Percentiles rank a stretch among this genome's conserved stretches.
phyloP scores from a whole-genome alignment of 441 rosid genomes.

The Metrosideros polymorpha region DNA sequence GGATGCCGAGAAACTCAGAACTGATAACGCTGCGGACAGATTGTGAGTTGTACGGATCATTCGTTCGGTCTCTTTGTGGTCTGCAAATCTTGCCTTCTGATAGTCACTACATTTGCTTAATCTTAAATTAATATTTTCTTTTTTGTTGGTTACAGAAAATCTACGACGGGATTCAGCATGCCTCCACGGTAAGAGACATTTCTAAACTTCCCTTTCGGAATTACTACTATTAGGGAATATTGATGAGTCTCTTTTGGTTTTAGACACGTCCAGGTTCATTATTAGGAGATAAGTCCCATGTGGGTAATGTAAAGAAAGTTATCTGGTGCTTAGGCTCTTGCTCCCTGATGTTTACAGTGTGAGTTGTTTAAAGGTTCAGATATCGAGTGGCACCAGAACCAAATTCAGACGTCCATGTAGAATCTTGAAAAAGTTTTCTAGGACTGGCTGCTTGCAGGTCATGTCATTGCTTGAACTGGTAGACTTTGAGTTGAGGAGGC shows the following conservation, averaged over 20 bases:
- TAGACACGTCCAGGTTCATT: not conserved
- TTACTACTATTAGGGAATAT: not conserved
- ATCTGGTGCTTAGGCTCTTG: not conserved
- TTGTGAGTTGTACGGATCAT: slow-evolving; percentile 22
- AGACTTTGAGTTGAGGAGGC: not conserved
- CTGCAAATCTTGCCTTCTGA: not conserved
- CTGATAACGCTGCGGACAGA: slow-evolving; percentile 7
- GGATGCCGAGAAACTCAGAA: slow-evolving; percentile 28
- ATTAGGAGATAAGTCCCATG: not conserved
- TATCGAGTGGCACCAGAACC: not conserved
- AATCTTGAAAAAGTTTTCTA: not conserved
- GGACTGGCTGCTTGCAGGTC: not conserved
- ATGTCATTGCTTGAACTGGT: not conserved
- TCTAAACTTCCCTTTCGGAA: not conserved
- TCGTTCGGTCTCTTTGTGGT: not conserved
- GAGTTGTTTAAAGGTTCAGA: not conserved
- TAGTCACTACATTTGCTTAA: not conserved
- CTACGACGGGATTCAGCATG: not conserved
- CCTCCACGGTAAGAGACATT: not conserved
- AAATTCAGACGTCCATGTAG: not conserved
- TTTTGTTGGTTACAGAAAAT: not conserved
- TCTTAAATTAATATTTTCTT: not conserved
- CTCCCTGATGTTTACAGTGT: not conserved
- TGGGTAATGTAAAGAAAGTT: not conserved
- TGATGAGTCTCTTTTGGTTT: not conserved